A percentile compares a stretch with the other conserved stretches of the same genome.
phyloP scores from a whole-genome alignment of 257 asterid genomes.

The Plantago elongata region DNA sequence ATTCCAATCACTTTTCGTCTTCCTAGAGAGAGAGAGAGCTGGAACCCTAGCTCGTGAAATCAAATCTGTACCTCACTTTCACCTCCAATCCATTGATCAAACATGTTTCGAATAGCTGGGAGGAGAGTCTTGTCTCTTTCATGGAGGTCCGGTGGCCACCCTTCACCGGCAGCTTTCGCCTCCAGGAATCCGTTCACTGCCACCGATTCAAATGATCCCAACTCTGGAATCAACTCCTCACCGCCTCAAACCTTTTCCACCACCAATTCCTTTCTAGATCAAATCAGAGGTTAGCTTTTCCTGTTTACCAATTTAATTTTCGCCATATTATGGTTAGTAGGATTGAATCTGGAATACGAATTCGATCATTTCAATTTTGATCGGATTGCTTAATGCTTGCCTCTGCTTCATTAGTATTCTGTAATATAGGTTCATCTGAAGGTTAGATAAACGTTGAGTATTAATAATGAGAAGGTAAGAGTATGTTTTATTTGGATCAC shows the following conservation, averaged over 20 bases:
- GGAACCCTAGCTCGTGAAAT: too few relatives aligned
- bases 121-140: conserved; percentile 36
- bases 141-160: conserved; percentile 22
- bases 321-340: neutral
- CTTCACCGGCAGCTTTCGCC: conserved; percentile 25
- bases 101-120: conserved; percentile 42
- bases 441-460: neutral
- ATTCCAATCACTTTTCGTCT: too few relatives aligned
- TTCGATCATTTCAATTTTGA: neutral
- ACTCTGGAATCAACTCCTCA: conserved; percentile 20
- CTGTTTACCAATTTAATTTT: neutral
- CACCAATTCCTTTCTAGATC: conserved; percentile 21
- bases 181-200: conserved; percentile 15
- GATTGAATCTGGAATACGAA: conserved; percentile 8
- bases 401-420: neutral
- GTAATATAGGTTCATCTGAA: too few relatives aligned
- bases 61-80: too few relatives aligned
- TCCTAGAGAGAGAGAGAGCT: too few relatives aligned
- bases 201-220: conserved; percentile 14
- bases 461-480: neutral
- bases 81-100: neutral
- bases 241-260: neutral
- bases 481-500: neutral
- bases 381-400: neutral
- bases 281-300: conserved; percentile 37